Evolutionary conservation across 441 rosid species (phyloP), one percentile per base, ranked within the genome.

Genomic region (Sinapis alba): DNA sequence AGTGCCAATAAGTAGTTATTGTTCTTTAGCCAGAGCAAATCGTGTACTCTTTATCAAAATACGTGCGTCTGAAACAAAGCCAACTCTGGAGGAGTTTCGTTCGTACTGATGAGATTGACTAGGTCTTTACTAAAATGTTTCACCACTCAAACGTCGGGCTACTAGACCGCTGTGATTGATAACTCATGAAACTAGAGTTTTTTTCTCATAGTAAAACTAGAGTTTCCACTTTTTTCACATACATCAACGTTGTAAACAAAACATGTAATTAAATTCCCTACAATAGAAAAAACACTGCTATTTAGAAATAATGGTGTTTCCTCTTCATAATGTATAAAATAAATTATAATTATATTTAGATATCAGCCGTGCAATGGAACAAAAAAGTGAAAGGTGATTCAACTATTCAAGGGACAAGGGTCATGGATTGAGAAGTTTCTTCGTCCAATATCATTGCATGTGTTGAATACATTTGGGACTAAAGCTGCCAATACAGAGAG

Each of bases 371-470:
- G 43, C 63, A 67, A 26, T 64, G 19, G 41, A 78, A 61, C 27
- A 57, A 36, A 71, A 71, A 65, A 71, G 53, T 58, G 63, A 66
- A 71, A 77, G 30, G 26, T 58, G 50, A 63, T 63, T 15, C 5
- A 2, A 10, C n/a, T n/a, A n/a, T n/a, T n/a, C n/a, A n/a, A n/a
- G n/a, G n/a, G 3, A 2, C 12, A 57, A 57, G 62, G 54, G 67
- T 47, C 47, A 50, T 45, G 65, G 21, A 62, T 62, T 15, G 78
- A 56, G 45, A 74, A 69, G 78, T 74, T 79, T 74, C 82, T 63
- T 68, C 61, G 41, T 30, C 45, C 3, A 74, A 56, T 45, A 79
- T 74, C 65, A 78, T 78, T 72, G 68, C 77, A 66, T 72, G 73
- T 38, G 65, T 78, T 72, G 81, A 78, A 78, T 66, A 38, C 28